Evolutionary conservation across 2,329 filamentous ascomycete species (phyloP).

Genomic region (Fusarium annulatum): DNA sequence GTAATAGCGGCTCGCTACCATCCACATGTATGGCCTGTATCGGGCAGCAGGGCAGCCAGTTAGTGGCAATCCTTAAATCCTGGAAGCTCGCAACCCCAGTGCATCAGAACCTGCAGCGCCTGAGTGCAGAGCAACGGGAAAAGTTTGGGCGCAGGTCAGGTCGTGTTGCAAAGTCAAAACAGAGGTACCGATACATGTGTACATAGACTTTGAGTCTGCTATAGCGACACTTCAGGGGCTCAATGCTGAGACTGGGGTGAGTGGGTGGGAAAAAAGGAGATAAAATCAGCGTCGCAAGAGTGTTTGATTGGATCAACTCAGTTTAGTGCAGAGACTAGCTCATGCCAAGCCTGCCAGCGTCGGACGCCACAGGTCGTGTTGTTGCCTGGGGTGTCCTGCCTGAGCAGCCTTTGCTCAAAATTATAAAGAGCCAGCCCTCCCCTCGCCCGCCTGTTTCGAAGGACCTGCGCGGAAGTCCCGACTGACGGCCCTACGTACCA

Average conservation of each 20-base stretch:
- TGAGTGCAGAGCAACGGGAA: not conserved
- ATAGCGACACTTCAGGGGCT: slow-evolving; percentile 55
- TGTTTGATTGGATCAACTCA: slow-evolving; percentile 53
- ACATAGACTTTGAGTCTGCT: slow-evolving; percentile 44
- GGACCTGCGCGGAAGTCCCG: slow-evolving; percentile 66
- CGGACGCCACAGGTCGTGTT: slow-evolving; percentile 58
- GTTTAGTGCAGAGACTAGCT: slow-evolving; percentile 52
- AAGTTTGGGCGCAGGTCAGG: slow-evolving; percentile 6
- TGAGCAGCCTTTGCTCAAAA: slow-evolving; percentile 56
- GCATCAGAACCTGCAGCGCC: slow-evolving; percentile 6
- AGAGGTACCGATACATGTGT: slow-evolving; percentile 27
- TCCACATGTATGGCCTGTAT: slow-evolving; percentile 6
- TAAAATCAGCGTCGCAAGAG: slow-evolving; percentile 49
- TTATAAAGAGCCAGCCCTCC: slow-evolving; percentile 67
- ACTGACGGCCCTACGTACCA: slow-evolving; percentile 65
- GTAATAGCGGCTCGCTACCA: slow-evolving; percentile 4
- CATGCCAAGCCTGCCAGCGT: slow-evolving; percentile 53
- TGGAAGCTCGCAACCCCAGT: slow-evolving; percentile 20
- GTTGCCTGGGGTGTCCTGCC: slow-evolving; percentile 57
- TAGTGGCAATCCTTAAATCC: slow-evolving; percentile 35
- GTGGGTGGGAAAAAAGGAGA: slow-evolving; percentile 52
- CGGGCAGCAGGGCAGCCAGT: slow-evolving; percentile 16
- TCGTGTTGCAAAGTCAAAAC: slow-evolving; percentile 15
- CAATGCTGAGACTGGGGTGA: slow-evolving; percentile 48
- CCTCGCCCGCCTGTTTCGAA: slow-evolving; percentile 62